Evolutionary conservation across 495 filamentous ascomycete genomes (phyloP).

Genomic region (Jackrogersella multiformis): DNA sequence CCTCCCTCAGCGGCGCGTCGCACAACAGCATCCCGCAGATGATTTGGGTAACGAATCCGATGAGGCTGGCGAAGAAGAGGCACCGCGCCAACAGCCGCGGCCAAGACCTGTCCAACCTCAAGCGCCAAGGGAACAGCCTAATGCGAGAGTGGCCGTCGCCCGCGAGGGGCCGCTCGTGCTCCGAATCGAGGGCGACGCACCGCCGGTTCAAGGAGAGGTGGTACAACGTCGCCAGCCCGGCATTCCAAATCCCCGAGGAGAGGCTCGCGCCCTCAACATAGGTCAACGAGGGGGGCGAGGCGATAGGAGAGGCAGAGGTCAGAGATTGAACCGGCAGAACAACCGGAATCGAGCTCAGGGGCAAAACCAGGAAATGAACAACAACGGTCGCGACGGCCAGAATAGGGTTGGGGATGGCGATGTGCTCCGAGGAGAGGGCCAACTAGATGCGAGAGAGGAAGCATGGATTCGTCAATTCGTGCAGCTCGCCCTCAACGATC

Average conservation of each 20-base stretch:
- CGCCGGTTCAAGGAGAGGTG: constrained; percentile 28
- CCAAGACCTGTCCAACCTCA: constrained; percentile 28
- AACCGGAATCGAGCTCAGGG: constrained; percentile 42
- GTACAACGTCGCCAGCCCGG: constrained; percentile 43
- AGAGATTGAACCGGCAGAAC: constrained; percentile 37
- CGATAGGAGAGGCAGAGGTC: constrained; percentile 39
- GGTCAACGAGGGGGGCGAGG: constrained; percentile 32
- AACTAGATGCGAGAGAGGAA: constrained; percentile 47
- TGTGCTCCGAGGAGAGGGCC: constrained; percentile 35
- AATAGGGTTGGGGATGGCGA: constrained; percentile 29
- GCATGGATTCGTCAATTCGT: constrained; percentile 65
- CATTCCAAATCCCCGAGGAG: constrained; percentile 24
- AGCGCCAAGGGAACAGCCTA: constrained; percentile 39
- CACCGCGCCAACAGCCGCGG: constrained; percentile 32
- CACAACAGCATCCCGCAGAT: constrained; percentile 2
- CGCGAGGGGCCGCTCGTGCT: constrained; percentile 65
- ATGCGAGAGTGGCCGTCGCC: constrained; percentile 51
- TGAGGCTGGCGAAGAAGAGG: constrained; percentile 32
- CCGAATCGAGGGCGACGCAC: constrained; percentile 53
- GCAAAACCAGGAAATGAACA: constrained; percentile 30
- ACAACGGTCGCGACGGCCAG: constrained; percentile 39
- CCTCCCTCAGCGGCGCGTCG: constrained; percentile 19
- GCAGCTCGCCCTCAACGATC: constrained; percentile 60
- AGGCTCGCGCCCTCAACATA: constrained; percentile 26
- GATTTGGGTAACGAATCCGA: constrained; percentile 23